phyloP scores from a whole-genome alignment of 345 rosid genomes.

The Gynandropsis gynandra region DNA sequence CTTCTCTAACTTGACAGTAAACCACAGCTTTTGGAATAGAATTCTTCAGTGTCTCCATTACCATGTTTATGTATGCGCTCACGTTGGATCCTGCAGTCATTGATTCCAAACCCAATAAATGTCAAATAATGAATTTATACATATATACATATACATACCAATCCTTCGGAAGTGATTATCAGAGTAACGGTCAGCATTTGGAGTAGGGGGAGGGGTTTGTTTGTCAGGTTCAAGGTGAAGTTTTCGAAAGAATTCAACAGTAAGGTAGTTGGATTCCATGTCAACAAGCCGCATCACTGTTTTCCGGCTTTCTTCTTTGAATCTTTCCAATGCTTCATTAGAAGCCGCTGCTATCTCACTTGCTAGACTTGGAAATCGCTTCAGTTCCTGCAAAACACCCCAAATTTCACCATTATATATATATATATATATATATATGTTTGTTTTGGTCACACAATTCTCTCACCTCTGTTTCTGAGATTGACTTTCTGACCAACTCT shows the following conservation, averaged over 20 bases:
- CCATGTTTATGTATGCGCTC: constrained; percentile 83
- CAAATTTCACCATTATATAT: no score
- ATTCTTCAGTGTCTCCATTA: constrained; percentile 77
- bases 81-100: constrained; percentile 74
- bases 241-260: constrained; percentile 95
- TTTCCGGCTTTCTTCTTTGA: constrained; percentile 88
- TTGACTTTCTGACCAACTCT: constrained; percentile 95
- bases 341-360: constrained; percentile 92
- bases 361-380: constrained; percentile 84
- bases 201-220: constrained; percentile 36
- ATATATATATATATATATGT: no score
- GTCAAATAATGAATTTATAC: constrained; percentile 3
- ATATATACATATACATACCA: constrained; percentile 32
- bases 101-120: constrained; percentile 2
- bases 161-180: constrained; percentile 87
- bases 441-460: constrained; percentile 8
- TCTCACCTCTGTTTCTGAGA: constrained; percentile 82
- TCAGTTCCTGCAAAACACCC: constrained; percentile 56
- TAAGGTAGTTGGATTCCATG: constrained; percentile 95
- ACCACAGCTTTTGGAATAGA: constrained; percentile 97
- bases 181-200: constrained; percentile 53
- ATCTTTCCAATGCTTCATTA: constrained; percentile 83
- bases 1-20: constrained; percentile 89
- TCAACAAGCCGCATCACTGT: constrained; percentile 85
- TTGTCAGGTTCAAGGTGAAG: constrained; percentile 83